Conservation (phyloP, 176 grass and related monocot genomes). For the Oryza punctata region DNA sequence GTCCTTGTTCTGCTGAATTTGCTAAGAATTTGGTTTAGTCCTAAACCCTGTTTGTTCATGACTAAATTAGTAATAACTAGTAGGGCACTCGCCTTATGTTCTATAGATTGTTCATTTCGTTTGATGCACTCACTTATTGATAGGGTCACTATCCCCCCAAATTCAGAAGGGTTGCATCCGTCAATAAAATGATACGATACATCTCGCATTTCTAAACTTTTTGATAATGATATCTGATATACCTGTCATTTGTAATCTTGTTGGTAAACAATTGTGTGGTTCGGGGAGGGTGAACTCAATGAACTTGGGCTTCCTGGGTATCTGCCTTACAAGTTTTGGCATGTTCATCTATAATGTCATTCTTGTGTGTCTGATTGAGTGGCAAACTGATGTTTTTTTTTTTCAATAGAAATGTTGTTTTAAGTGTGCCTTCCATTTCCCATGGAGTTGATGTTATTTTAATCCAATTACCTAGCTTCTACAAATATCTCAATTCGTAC, state of each 20-base stretch:
- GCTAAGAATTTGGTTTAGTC: slow-evolving; percentile 10
- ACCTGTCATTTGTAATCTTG: background rate
- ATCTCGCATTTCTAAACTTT: background rate
- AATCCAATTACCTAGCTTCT: background rate
- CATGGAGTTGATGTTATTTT: background rate
- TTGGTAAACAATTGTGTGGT: background rate
- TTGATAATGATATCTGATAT: no score
- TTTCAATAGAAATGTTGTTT: background rate
- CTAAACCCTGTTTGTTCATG: background rate
- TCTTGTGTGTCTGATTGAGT: background rate
- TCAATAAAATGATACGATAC: background rate
- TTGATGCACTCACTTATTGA: background rate
- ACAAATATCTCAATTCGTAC: background rate
- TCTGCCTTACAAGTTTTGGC: background rate
- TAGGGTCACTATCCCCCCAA: background rate
- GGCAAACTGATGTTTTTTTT: background rate
- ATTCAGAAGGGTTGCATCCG: background rate
- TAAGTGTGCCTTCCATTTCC: background rate
- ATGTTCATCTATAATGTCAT: background rate
- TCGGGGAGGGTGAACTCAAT: background rate
- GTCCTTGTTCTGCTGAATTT: slow-evolving; percentile 16
- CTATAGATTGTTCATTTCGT: background rate
- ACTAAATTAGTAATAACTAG: background rate
- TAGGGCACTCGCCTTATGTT: background rate
- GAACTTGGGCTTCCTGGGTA: background rate